phyloP scores from a whole-genome alignment of 805 yeast genomes.

The Metschnikowia baotianmanensis region DNA sequence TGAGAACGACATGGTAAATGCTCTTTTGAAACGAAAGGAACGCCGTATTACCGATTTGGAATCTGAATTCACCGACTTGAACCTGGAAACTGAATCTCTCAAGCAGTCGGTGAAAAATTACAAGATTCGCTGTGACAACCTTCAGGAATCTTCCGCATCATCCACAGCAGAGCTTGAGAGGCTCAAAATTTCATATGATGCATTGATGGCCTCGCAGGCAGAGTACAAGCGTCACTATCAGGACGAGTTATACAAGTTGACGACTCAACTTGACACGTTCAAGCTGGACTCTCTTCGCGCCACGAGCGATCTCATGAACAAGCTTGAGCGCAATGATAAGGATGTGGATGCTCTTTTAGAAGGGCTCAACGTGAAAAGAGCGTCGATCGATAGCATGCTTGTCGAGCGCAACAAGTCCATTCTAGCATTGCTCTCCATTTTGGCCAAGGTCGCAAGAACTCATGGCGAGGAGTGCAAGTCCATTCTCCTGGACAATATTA shows the following conservation, averaged over 20 bases:
- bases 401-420: conserved; percentile 45
- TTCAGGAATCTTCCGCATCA: conserved; percentile 45
- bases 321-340: conserved; percentile 45
- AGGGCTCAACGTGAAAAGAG: conserved; percentile 45
- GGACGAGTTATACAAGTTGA: conserved; percentile 40
- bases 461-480: conserved; percentile 50
- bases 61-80: conserved; percentile 47
- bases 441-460: conserved; percentile 44
- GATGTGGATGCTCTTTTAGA: conserved; percentile 51
- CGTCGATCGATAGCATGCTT: conserved; percentile 49
- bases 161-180: conserved; percentile 53
- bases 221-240: conserved; percentile 51
- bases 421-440: conserved; percentile 39
- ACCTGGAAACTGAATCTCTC: conserved; percentile 46
- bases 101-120: conserved; percentile 49
- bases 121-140: conserved; percentile 46
- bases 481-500: conserved; percentile 46
- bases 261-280: conserved; percentile 35
- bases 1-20: conserved; percentile 71
- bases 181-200: conserved; percentile 57
- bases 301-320: conserved; percentile 33
- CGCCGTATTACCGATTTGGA: conserved; percentile 68
- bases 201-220: conserved; percentile 48
- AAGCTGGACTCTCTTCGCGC: conserved; percentile 34
- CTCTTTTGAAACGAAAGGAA: conserved; percentile 67